Evolutionary conservation across 2,329 filamentous ascomycete species (phyloP).

Genomic region (Aspergillus sp.): DNA sequence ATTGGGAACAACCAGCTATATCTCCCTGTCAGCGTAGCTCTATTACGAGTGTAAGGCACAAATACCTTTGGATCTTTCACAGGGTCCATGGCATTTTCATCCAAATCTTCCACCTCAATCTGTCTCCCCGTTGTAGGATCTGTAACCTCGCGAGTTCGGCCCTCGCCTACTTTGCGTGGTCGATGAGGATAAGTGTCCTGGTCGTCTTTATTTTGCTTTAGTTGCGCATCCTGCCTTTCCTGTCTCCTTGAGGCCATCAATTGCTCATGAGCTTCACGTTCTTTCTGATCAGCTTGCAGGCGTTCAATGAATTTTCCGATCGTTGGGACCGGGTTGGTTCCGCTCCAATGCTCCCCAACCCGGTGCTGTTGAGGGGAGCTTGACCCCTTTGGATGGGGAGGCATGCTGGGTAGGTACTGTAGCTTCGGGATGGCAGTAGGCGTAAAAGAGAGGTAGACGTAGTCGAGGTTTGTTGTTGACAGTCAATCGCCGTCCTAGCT

Average conservation of each 20-base stretch:
- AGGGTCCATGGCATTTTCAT: slow-evolving; percentile 69
- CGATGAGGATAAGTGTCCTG: slow-evolving; percentile 57
- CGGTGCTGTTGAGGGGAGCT: slow-evolving; percentile 45
- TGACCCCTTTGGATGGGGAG: slow-evolving; percentile 20
- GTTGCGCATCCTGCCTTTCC: neutral
- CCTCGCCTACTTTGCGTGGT: slow-evolving; percentile 47
- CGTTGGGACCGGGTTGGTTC: slow-evolving; percentile 81
- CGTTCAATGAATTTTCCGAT: slow-evolving; percentile 81
- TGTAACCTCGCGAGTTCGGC: slow-evolving; percentile 67
- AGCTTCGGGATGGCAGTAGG: neutral
- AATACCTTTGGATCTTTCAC: slow-evolving; percentile 72
- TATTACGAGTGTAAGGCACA: slow-evolving; percentile 15
- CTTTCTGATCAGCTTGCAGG: slow-evolving; percentile 77
- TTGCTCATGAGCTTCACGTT: slow-evolving; percentile 59
- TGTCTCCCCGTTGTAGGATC: slow-evolving; percentile 88
- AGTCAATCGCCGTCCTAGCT: slow-evolving; percentile 2
- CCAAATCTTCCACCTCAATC: slow-evolving; percentile 82
- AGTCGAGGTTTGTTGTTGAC: neutral
- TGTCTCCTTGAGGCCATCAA: slow-evolving; percentile 15
- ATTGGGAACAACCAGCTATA: slow-evolving; percentile 80
- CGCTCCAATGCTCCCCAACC: slow-evolving; percentile 76
- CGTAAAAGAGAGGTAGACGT: neutral
- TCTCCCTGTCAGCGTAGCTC: slow-evolving; percentile 3
- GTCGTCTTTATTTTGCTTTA: slow-evolving; percentile 37
- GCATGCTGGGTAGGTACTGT: slow-evolving; percentile 16